Percentiles rank a stretch among this genome's conserved stretches.
phyloP scores from a whole-genome alignment of 306 rosid genomes.

The Inga laurina region DNA sequence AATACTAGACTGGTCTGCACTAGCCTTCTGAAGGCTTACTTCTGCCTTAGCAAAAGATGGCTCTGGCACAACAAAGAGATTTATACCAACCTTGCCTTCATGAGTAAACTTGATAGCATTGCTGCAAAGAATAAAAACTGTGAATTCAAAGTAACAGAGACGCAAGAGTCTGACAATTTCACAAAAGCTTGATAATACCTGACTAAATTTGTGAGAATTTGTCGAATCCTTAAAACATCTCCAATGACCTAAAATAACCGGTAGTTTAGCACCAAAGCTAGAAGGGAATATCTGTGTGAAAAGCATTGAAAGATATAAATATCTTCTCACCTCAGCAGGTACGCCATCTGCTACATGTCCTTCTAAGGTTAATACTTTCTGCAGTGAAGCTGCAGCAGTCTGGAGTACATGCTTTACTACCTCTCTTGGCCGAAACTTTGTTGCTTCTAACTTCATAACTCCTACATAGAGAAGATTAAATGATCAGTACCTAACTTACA shows the following conservation, averaged over 20 bases:
- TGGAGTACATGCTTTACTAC: slow-evolving; percentile 95
- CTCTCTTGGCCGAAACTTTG: slow-evolving; percentile 92
- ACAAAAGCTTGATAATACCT: slow-evolving; percentile 56
- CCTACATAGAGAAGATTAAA: slow-evolving; percentile 47
- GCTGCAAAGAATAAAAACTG: slow-evolving; percentile 50
- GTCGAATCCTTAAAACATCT: slow-evolving; percentile 95
- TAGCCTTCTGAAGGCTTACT: slow-evolving; percentile 42
- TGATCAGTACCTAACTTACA: not conserved
- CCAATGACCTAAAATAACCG: slow-evolving; percentile 74
- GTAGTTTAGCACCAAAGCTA: not conserved
- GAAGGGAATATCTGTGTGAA: not conserved
- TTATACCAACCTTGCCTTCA: slow-evolving; percentile 91
- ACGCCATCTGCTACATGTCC: slow-evolving; percentile 89
- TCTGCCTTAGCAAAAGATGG: slow-evolving; percentile 56
- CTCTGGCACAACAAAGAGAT: slow-evolving; percentile 63
- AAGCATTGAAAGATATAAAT: not conserved
- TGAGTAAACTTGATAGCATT: slow-evolving; percentile 95
- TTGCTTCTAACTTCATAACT: slow-evolving; percentile 96
- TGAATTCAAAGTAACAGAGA: not conserved
- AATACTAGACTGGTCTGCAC: slow-evolving; percentile 37
- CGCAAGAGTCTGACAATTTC: not conserved
- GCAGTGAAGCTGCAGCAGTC: slow-evolving; percentile 95
- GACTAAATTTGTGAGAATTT: slow-evolving; percentile 93
- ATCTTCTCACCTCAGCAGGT: slow-evolving; percentile 75
- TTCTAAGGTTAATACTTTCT: slow-evolving; percentile 79